Conservation (phyloP, 164 flowering plant genomes). For the Amborella trichopoda region DNA sequence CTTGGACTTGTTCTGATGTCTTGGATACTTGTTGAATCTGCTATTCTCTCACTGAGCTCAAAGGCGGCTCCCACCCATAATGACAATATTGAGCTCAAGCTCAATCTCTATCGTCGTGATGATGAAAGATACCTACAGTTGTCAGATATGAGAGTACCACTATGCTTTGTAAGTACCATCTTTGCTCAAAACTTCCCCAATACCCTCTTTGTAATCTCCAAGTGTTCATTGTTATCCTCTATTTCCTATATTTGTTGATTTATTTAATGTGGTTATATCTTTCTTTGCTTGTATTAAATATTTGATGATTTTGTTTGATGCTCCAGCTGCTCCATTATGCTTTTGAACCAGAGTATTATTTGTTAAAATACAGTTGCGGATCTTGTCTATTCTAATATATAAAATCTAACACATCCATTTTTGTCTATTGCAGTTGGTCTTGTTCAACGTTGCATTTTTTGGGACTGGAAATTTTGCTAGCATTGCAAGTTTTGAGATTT, state of each 20-base stretch:
- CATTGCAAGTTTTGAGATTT: conserved; percentile 97
- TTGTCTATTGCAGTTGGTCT: conserved; percentile 49
- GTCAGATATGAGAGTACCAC: conserved; percentile 73
- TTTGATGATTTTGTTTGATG: too few relatives aligned
- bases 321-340: too few relatives aligned
- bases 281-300: too few relatives aligned
- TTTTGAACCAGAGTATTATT: too few relatives aligned
- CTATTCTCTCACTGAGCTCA: conserved; percentile 24
- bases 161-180: conserved; percentile 79
- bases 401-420: too few relatives aligned
- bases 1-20: conserved; percentile 76
- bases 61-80: conserved; percentile 18
- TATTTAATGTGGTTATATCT: too few relatives aligned
- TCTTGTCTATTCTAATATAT: too few relatives aligned
- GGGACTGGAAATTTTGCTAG: conserved; percentile 98
- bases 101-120: conserved; percentile 18
- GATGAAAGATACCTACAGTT: conserved; percentile 52
- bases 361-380: too few relatives aligned
- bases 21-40: conserved; percentile 78
- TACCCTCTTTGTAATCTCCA: too few relatives aligned
- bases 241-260: too few relatives aligned
- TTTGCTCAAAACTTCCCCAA: too few relatives aligned
- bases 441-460: conserved; percentile 90
- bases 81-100: conserved; percentile 17
- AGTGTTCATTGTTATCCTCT: too few relatives aligned